Evolutionary conservation across 1,284 basidiomycete genomes (phyloP).

Genomic region (Malassezia arunalokei): DNA sequence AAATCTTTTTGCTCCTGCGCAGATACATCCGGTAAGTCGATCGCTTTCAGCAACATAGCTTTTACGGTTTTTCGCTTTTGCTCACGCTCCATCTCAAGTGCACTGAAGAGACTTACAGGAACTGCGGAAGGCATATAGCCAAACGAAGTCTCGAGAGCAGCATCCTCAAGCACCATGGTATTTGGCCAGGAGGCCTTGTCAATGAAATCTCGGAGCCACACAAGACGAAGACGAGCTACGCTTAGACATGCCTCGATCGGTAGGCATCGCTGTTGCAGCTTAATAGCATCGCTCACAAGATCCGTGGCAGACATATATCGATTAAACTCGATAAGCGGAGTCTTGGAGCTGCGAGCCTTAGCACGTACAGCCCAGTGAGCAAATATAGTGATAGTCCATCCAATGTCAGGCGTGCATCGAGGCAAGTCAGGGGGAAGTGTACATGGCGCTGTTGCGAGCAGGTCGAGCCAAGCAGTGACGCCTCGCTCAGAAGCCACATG

Average conservation of each 20-base stretch:
- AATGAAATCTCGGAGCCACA: slow-evolving; percentile 4
- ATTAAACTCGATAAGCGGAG: slow-evolving; percentile 30
- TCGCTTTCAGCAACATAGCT: neutral
- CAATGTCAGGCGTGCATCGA: slow-evolving; percentile 33
- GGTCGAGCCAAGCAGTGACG: slow-evolving; percentile 3
- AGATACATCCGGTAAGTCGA: neutral
- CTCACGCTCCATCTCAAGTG: neutral
- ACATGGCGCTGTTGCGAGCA: slow-evolving; percentile 19
- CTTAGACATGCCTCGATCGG: neutral
- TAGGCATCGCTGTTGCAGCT: slow-evolving; percentile 8
- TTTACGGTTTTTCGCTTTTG: neutral
- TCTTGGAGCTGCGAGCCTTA: slow-evolving; percentile 16
- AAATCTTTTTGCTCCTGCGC: neutral
- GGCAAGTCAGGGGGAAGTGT: slow-evolving; percentile 12
- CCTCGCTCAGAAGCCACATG: slow-evolving; percentile 15
- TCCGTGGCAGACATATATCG: slow-evolving; percentile 33
- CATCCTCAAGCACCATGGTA: slow-evolving; percentile 3
- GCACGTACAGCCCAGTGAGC: slow-evolving; percentile 19
- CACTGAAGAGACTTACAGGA: neutral
- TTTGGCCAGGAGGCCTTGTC: neutral
- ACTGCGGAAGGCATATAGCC: neutral
- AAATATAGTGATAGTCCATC: slow-evolving; percentile 36
- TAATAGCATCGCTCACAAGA: slow-evolving; percentile 28
- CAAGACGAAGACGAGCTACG: slow-evolving; percentile 1
- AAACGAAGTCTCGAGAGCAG: slow-evolving; percentile 6